These are phyloP conservation scores for Xerocomus spinulosus DNA, from an alignment of 768 basidiomycete species.

Conservation along the genomic window DNA sequence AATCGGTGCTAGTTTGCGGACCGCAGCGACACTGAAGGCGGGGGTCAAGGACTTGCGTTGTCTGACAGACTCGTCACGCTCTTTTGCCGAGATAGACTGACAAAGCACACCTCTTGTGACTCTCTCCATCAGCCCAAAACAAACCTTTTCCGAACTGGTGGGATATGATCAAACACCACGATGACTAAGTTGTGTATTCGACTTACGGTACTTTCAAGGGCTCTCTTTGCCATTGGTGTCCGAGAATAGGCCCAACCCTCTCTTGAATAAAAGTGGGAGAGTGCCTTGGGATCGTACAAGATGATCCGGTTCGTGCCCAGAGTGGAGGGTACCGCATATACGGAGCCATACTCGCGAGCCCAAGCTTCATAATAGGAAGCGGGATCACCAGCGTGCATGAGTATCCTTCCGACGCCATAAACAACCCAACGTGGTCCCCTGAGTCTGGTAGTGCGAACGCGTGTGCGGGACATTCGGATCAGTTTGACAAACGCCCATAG, in stretches of 20 bases:
- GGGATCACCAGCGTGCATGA: conserved; percentile 2
- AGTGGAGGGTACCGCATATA: conserved; percentile 9
- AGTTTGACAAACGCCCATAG: conserved; percentile 10
- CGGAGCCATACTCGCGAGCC: conserved; percentile 17
- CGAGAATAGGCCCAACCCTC: conserved; percentile 36
- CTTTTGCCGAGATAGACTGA: background rate
- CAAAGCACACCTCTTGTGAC: conserved; percentile 36
- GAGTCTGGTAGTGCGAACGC: conserved; percentile 14
- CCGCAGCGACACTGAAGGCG: conserved; percentile 22
- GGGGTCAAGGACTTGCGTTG: conserved; percentile 27
- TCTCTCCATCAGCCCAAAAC: conserved; percentile 35
- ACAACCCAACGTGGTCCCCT: conserved; percentile 14
- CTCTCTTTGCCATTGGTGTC: conserved; percentile 29
- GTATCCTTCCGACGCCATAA: conserved; percentile 12
- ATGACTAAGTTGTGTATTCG: background rate
- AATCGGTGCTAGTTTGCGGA: conserved; percentile 20
- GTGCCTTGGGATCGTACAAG: conserved; percentile 39
- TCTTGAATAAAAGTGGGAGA: conserved; percentile 9
- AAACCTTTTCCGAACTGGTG: conserved; percentile 29
- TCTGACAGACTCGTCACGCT: conserved; percentile 1
- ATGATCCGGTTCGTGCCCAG: conserved; percentile 12
- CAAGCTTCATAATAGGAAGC: conserved; percentile 16
- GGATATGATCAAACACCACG: background rate
- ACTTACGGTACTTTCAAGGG: conserved; percentile 28
- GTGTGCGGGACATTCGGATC: conserved; percentile 2